Conservation (phyloP, 2,329 filamentous ascomycete genomes). For the Diaporthe eres region DNA sequence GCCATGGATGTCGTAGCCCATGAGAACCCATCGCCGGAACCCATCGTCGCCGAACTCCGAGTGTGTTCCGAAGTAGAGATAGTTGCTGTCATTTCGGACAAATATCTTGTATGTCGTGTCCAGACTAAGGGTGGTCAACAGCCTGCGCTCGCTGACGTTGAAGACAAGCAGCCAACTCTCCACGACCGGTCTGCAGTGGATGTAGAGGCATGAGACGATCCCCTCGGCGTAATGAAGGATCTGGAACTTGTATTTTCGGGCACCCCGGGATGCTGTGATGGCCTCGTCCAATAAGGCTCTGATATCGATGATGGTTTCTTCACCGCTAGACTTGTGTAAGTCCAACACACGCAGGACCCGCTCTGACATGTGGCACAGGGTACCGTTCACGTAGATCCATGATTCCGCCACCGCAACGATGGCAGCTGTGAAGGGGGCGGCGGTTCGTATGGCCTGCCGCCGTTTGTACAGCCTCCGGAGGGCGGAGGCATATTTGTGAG, state of each 20-base stretch:
- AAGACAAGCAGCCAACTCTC: conserved; percentile 69
- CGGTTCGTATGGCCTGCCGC: conserved; percentile 70
- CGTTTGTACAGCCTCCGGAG: conserved; percentile 74
- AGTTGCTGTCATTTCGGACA: conserved; percentile 73
- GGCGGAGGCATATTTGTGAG: conserved; percentile 61
- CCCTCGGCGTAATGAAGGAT: conserved; percentile 70
- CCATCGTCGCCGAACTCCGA: conserved; percentile 67
- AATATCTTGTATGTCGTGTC: conserved; percentile 71
- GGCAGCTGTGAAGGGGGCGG: conserved; percentile 72
- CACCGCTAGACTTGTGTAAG: conserved; percentile 61
- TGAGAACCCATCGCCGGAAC: conserved; percentile 74
- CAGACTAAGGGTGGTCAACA: conserved; percentile 59
- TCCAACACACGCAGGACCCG: conserved; percentile 69
- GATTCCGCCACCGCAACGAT: conserved; percentile 71
- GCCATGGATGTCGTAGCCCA: conserved; percentile 63
- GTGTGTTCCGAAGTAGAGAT: conserved; percentile 77
- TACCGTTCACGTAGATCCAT: conserved; percentile 74
- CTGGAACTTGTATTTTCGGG: conserved; percentile 61
- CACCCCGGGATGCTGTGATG: conserved; percentile 52
- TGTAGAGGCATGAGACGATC: conserved; percentile 71
- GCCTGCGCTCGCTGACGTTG: conserved; percentile 54
- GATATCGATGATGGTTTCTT: conserved; percentile 71
- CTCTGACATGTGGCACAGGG: conserved; percentile 73
- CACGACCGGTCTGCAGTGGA: conserved; percentile 54
- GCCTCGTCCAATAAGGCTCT: conserved; percentile 55